phyloP scores from a whole-genome alignment of 2,329 filamentous ascomycete species.

The Trichoderma oligosporum region DNA sequence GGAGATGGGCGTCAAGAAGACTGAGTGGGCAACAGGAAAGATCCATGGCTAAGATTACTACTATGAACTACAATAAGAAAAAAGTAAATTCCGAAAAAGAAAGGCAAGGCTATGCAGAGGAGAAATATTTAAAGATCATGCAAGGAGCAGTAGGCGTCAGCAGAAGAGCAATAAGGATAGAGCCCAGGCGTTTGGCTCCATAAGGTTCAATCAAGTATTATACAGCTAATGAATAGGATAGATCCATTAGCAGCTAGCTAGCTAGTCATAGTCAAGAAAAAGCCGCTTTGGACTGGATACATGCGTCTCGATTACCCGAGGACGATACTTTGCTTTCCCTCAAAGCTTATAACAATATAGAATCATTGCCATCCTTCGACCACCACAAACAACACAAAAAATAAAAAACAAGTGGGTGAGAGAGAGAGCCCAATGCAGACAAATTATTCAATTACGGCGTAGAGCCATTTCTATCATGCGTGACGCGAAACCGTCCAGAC shows the following conservation, averaged over 20 bases:
- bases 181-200: neutral
- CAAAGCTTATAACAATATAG: conserved; percentile 4
- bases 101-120: neutral
- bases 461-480: conserved; percentile 25
- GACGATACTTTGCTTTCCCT: neutral
- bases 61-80: neutral
- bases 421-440: neutral
- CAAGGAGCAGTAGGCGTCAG: neutral
- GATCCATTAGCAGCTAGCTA: neutral
- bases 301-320: neutral
- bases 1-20: conserved; percentile 86
- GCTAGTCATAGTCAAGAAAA: neutral
- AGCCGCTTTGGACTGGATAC: neutral
- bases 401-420: neutral
- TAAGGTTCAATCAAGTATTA: neutral
- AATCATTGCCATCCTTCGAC: neutral
- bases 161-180: neutral
- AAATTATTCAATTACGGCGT: conserved; percentile 26
- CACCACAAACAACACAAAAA: conserved; percentile 17
- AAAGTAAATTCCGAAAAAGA: neutral
- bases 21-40: conserved; percentile 72
- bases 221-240: neutral
- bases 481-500: conserved; percentile 20
- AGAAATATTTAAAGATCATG: neutral
- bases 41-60: conserved; percentile 40